These are phyloP conservation scores for Acacia acuminata DNA, from an alignment of 306 rosid species.

Conservation along the genomic window DNA sequence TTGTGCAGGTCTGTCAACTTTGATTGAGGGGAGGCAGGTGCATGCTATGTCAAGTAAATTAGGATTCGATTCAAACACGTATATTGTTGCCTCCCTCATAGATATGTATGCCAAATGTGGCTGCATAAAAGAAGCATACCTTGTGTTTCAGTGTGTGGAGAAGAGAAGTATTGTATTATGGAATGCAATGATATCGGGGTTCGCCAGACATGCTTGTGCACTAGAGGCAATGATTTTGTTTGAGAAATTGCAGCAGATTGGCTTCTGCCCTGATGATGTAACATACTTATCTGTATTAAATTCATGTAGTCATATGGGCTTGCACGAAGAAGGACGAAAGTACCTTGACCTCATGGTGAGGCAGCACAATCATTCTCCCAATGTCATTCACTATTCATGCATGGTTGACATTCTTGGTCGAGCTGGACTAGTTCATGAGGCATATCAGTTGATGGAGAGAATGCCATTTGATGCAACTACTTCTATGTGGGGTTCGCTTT, in stretches of 20 bases:
- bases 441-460: constrained; percentile 54
- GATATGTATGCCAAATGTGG: constrained; percentile 95
- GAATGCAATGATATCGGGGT: constrained; percentile 84
- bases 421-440: constrained; percentile 63
- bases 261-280: constrained; percentile 68
- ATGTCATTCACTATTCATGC: constrained; percentile 72
- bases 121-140: constrained; percentile 67
- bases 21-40: constrained; percentile 76
- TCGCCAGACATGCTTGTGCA: constrained; percentile 69
- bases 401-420: constrained; percentile 83
- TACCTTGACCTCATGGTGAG: constrained; percentile 65
- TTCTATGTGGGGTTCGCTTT: constrained; percentile 90
- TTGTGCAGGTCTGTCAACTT: constrained; percentile 74
- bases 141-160: constrained; percentile 55
- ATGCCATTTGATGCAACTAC: constrained; percentile 68
- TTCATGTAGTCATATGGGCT: constrained; percentile 84
- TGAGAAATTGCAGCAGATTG: constrained; percentile 87
- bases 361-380: constrained; percentile 63
- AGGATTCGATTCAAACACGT: constrained; percentile 60
- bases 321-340: constrained; percentile 63
- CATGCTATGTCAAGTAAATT: constrained; percentile 65
- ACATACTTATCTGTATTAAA: constrained; percentile 64
- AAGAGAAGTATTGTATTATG: constrained; percentile 62
- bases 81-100: constrained; percentile 62
- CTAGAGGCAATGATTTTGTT: constrained; percentile 71